These are phyloP conservation scores for Chaetothyriales sp. DNA, from an alignment of 2,329 filamentous ascomycete species.

Conservation along the genomic window DNA sequence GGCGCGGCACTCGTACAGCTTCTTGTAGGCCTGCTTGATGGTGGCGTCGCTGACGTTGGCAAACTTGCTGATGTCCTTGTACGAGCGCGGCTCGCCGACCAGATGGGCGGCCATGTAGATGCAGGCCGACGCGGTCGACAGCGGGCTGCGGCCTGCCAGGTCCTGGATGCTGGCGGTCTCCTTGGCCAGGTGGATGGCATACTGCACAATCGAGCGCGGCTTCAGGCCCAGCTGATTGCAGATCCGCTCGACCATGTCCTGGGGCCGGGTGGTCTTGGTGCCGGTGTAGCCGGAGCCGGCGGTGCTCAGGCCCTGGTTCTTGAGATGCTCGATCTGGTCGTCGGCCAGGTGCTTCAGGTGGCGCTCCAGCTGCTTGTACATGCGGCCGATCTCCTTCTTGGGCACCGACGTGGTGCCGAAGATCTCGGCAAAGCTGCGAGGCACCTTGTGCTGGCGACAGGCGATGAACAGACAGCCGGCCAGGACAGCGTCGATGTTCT, in stretches of 20 bases:
- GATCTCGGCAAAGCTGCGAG: conserved; percentile 87
- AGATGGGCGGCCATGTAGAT: conserved; percentile 93
- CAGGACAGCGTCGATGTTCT: conserved; percentile 84
- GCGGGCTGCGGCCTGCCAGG: conserved; percentile 79
- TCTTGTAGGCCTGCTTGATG: conserved; percentile 89
- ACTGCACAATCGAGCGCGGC: conserved; percentile 51
- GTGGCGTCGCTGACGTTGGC: conserved; percentile 92
- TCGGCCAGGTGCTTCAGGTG: conserved; percentile 53
- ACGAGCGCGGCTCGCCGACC: conserved; percentile 61
- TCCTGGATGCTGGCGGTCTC: conserved; percentile 65
- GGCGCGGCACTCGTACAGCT: conserved; percentile 45
- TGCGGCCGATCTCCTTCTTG: conserved; percentile 93
- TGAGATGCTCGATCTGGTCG: conserved; percentile 34
- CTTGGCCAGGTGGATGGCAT: conserved; percentile 63
- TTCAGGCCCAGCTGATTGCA: conserved; percentile 69
- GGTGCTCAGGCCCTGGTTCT: conserved; percentile 10
- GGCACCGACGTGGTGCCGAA: conserved; percentile 83
- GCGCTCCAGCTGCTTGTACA: conserved; percentile 84
- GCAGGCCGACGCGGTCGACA: conserved; percentile 86
- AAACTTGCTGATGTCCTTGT: conserved; percentile 74
- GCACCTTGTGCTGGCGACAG: conserved; percentile 75
- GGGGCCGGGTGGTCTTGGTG: conserved; percentile 64
- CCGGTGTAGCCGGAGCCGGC: conserved; percentile 52
- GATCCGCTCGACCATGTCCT: conserved; percentile 77
- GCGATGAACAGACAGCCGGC: conserved; percentile 96